A percentile compares a stretch with the other conserved stretches of the same genome.
These are phyloP conservation scores for Penicillium sp. DNA, from an alignment of 2,329 filamentous ascomycete species.

Conservation along the genomic window DNA sequence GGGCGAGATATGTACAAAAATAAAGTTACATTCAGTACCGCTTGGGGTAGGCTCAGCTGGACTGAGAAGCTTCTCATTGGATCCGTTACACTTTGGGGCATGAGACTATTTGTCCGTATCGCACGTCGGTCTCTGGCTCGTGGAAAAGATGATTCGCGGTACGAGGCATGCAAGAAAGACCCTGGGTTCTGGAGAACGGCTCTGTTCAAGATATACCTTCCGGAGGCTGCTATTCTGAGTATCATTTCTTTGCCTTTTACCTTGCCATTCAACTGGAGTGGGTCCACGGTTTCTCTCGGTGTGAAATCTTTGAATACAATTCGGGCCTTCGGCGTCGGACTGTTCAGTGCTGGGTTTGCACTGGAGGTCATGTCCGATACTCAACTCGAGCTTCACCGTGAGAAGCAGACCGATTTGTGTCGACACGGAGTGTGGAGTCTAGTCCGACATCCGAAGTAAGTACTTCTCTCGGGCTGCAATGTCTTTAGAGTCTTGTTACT, in stretches of 20 bases:
- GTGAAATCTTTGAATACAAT: slow-evolving; percentile 3
- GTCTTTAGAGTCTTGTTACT: background rate
- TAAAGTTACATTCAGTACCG: slow-evolving; percentile 48
- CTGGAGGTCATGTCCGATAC: slow-evolving; percentile 59
- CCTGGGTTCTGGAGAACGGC: slow-evolving; percentile 61
- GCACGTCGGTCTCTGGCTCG: slow-evolving; percentile 51
- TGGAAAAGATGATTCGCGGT: slow-evolving; percentile 58
- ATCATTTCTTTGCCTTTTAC: background rate
- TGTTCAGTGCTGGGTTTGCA: slow-evolving; percentile 59
- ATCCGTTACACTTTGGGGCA: slow-evolving; percentile 60
- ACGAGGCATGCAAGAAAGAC: slow-evolving; percentile 53
- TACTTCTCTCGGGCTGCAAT: slow-evolving; percentile 31
- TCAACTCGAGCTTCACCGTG: slow-evolving; percentile 56
- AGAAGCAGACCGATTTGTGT: slow-evolving; percentile 46
- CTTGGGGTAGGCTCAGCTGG: slow-evolving; percentile 52
- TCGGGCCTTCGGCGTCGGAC: slow-evolving; percentile 51
- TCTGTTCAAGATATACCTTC: slow-evolving; percentile 56
- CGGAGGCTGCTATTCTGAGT: slow-evolving; percentile 31
- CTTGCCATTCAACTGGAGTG: background rate
- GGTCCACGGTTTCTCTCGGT: background rate
- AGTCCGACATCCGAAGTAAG: slow-evolving; percentile 63
- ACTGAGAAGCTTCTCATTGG: slow-evolving; percentile 58
- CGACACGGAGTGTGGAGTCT: slow-evolving; percentile 63
- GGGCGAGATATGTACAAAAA: slow-evolving; percentile 52
- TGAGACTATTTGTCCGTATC: slow-evolving; percentile 57